Percentiles rank a stretch among this genome's conserved stretches.
Conservation (phyloP, 306 rosid genomes). For the Cucurbita maxima region DNA sequence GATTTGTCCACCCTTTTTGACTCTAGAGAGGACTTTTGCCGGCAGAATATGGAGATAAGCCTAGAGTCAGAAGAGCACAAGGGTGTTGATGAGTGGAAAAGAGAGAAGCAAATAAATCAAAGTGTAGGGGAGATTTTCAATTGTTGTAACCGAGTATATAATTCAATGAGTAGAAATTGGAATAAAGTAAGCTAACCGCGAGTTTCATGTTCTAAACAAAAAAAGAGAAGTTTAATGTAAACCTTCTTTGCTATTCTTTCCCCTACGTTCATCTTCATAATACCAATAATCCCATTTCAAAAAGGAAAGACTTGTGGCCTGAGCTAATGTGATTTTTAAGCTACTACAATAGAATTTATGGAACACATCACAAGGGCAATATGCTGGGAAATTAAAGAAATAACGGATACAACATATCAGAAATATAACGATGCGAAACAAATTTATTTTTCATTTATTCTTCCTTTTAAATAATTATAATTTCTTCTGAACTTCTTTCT, state of each 20-base stretch:
- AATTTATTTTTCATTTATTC: not conserved
- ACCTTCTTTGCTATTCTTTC: not conserved
- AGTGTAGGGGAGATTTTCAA: not conserved
- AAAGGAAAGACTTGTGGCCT: not conserved
- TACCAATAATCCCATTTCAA: not conserved
- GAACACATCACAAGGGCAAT: not conserved
- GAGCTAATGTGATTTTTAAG: not conserved
- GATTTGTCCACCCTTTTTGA: not conserved
- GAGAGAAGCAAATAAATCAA: not conserved
- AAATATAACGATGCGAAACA: not conserved
- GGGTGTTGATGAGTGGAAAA: not conserved
- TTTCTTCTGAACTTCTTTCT: not conserved
- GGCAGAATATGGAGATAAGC: not conserved
- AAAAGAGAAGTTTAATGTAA: not conserved
- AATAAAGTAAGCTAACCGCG: not conserved
- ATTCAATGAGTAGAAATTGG: not conserved
- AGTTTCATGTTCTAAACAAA: not conserved
- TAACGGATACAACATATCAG: not conserved
- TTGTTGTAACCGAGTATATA: not conserved
- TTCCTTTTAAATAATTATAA: not conserved
- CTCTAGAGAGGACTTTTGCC: not conserved
- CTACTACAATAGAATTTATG: not conserved
- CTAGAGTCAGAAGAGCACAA: not conserved
- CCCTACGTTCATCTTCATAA: not conserved
- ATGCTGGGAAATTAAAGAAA: not conserved